Evolutionary conservation across 495 filamentous ascomycete species (phyloP), one percentile per base, ranked within the genome.

Genomic region (Podospora tetraspora): DNA sequence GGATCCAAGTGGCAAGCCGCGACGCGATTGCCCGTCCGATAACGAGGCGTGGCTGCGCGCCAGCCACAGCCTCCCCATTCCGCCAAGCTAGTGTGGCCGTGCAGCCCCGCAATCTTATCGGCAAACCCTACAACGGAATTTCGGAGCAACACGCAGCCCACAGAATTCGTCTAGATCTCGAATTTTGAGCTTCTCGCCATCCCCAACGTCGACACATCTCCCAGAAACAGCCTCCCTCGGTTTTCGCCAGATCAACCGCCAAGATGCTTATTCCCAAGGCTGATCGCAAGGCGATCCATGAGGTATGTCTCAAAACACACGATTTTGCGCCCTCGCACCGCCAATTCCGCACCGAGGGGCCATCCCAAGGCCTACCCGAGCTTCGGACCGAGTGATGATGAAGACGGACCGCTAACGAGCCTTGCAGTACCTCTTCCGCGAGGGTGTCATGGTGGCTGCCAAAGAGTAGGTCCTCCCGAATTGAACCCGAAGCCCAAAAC

Each of bases 261-360:
- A 87, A 86, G 79, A 88, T 88, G 94, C 90, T 99, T 87, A 99
- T 99, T 85, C 95, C 95, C 78, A 98, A 98, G 89, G 89, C 91
- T 81, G 95, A 99, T 86, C 93, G 95, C 85, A 98, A 98, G 91
- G 94, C 95, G 89, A 97, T 99, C 86, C 96, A 99, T 86, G 92
- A 84, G 80, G 81, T 83, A 79, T 70, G 80, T 61, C 52, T 58
- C 29, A 23, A 60, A 62, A 25, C 37, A 3, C 56, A 19, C 29
- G 29, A 64, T 63, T 69, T 69, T 70, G 52, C 30, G 43, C 22
- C 30, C 16, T 56, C 23, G 52, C 63, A 29, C 21, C 63, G 16
- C 19, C 24, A 66, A 34, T 30, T 66, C 27, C n/a, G 34, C 22
- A 10, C 22, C 37, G 30, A 30, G 9, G 34, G 21, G 23, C 34